Evolutionary conservation across 768 basidiomycete species (phyloP).

Genomic region (Hebeloma cylindrosporum): DNA sequence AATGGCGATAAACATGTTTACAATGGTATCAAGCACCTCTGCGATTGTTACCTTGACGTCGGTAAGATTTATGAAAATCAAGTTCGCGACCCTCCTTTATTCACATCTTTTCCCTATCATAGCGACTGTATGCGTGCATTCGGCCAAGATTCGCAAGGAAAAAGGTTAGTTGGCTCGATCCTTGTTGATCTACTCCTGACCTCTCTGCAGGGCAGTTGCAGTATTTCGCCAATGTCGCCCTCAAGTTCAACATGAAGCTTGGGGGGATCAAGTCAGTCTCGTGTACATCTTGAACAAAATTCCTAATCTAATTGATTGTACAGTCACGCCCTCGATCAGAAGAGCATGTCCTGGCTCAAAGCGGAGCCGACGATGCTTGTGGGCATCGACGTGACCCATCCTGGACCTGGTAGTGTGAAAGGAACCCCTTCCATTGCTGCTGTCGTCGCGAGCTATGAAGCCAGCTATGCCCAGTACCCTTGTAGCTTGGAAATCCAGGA

Average conservation of each 20-base stretch:
- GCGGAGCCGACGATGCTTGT: constrained; percentile 73
- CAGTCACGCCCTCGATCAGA: constrained; percentile 48
- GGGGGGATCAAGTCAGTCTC: constrained; percentile 69
- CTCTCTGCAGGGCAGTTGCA: constrained; percentile 50
- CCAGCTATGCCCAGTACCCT: constrained; percentile 66
- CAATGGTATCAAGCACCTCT: constrained; percentile 71
- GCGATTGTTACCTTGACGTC: constrained; percentile 65
- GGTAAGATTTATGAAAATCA: constrained; percentile 25
- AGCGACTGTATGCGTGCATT: constrained; percentile 76
- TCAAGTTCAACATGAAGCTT: constrained; percentile 84
- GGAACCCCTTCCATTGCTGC: constrained; percentile 84
- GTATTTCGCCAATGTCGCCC: constrained; percentile 79
- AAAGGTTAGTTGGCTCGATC: constrained; percentile 39
- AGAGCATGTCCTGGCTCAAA: constrained; percentile 59
- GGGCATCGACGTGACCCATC: constrained; percentile 83
- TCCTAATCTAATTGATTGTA: constrained; percentile 3
- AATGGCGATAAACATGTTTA: constrained; percentile 75
- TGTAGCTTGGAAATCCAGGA: constrained; percentile 74
- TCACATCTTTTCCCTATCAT: background rate
- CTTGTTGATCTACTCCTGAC: constrained; percentile 18
- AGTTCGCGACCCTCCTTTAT: background rate
- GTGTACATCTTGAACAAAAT: background rate
- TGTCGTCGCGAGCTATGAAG: constrained; percentile 77
- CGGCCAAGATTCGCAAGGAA: constrained; percentile 67
- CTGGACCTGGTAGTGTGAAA: constrained; percentile 68